Conservation (phyloP, 148 eudicot species). For the Polygonum aviculare region DNA sequence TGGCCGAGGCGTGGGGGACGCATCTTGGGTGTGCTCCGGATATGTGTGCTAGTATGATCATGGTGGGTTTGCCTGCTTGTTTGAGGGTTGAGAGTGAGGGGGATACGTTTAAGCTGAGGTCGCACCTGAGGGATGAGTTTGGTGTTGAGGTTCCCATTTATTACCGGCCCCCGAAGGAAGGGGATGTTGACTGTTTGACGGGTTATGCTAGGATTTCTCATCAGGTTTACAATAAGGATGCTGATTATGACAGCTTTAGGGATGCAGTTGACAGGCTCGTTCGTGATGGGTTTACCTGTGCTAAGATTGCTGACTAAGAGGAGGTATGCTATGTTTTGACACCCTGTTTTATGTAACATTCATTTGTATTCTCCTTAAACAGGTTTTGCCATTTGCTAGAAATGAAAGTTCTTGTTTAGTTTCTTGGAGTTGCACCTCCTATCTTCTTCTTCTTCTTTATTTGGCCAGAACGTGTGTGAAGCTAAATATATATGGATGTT, state of each 20-base stretch:
- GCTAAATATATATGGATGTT: background rate
- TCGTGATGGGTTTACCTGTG: conserved; percentile 51
- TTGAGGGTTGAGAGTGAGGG: conserved; percentile 53
- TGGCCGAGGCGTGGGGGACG: conserved; percentile 73
- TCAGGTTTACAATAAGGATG: conserved; percentile 68
- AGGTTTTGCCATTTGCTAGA: background rate
- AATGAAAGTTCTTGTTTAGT: background rate
- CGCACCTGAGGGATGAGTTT: conserved; percentile 58
- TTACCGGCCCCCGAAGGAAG: conserved; percentile 52
- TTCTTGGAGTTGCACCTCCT: background rate
- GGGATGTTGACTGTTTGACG: conserved; percentile 48
- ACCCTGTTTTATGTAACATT: background rate
- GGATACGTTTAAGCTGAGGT: conserved; percentile 58
- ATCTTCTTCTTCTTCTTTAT: background rate
- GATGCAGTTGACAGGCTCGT: conserved; percentile 76
- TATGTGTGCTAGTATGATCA: conserved; percentile 79
- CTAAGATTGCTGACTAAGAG: conserved; percentile 30
- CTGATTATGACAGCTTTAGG: conserved; percentile 65
- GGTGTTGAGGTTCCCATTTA: conserved; percentile 81
- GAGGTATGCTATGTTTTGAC: conserved; percentile 45
- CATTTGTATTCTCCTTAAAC: background rate
- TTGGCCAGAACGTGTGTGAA: background rate
- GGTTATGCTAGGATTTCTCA: conserved; percentile 94
- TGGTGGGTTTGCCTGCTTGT: conserved; percentile 74
- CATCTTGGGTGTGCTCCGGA: conserved; percentile 64